Conservation (phyloP, 257 asterid genomes). For the Solanum sparsipilum region DNA sequence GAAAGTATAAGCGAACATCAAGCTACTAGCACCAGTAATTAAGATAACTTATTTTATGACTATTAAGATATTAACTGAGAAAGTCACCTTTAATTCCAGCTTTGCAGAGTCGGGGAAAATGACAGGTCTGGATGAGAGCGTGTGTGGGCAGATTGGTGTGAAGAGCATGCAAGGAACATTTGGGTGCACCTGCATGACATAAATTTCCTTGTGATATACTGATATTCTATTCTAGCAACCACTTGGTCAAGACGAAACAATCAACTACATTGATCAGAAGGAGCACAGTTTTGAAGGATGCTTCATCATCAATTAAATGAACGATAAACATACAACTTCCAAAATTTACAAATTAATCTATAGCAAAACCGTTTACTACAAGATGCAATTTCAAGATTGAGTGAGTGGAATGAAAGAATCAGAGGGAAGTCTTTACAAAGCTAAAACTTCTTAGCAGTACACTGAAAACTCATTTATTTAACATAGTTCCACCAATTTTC, state of each 20-base stretch:
- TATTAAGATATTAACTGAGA: not conserved
- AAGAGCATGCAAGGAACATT: slow-evolving; percentile 99
- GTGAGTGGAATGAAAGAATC: not conserved
- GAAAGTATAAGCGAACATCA: not conserved
- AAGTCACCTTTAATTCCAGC: slow-evolving; percentile 78
- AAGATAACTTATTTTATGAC: not conserved
- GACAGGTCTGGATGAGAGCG: slow-evolving; percentile 98
- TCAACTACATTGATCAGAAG: not conserved
- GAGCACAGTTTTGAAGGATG: not conserved
- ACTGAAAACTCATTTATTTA: not conserved
- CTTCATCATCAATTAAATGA: not conserved
- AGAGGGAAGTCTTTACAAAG: not conserved
- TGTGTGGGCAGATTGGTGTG: slow-evolving; percentile 95
- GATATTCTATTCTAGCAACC: not conserved
- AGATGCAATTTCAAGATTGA: not conserved
- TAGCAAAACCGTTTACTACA: not conserved
- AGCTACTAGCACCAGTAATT: not conserved
- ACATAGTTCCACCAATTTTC: not conserved
- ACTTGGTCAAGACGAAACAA: not conserved
- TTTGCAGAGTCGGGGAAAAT: slow-evolving; percentile 97
- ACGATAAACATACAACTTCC: not conserved
- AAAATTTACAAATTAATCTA: not conserved
- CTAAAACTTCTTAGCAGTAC: not conserved
- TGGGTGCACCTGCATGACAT: slow-evolving; percentile 77
- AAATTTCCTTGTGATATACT: not conserved